These are phyloP conservation scores for Tilletia horrida DNA, from an alignment of 1,284 basidiomycete species.

Conservation along the genomic window DNA sequence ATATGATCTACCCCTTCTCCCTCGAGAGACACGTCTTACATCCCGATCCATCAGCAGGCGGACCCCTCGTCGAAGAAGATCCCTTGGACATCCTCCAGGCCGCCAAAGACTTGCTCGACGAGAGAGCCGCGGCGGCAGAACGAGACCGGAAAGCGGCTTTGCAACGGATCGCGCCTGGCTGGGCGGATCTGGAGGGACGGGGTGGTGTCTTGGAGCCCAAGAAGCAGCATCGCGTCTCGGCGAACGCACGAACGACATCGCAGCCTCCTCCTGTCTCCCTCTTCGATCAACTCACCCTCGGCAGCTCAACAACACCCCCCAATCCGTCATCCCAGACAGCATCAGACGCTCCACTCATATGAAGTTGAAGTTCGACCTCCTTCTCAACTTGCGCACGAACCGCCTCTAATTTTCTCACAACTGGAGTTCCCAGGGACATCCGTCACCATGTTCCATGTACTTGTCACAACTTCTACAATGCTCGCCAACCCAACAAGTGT, in stretches of 20 bases:
- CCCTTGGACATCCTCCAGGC: conserved; percentile 3
- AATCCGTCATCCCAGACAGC: too few species aligned
- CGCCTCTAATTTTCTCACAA: too few species aligned
- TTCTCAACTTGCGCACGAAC: too few species aligned
- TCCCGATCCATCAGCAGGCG: conserved; percentile 1
- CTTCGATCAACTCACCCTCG: background rate
- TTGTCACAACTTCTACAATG: too few species aligned
- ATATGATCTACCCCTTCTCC: conserved; percentile 15
- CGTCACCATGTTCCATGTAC: too few species aligned
- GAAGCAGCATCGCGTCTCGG: background rate
- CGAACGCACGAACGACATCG: background rate
- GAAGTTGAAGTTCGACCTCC: too few species aligned
- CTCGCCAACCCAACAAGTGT: too few species aligned
- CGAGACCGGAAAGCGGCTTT: conserved; percentile 6
- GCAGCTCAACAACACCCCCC: too few species aligned
- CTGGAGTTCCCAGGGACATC: too few species aligned
- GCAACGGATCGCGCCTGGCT: conserved; percentile 9
- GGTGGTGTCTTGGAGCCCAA: conserved; percentile 5
- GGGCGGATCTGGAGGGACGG: conserved; percentile 12
- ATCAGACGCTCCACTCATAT: too few species aligned
- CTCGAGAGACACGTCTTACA: conserved; percentile 12
- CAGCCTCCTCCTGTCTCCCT: background rate
- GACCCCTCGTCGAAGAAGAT: conserved; percentile 11
- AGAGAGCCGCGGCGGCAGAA: background rate
- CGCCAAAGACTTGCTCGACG: background rate